Conservation (phyloP, 2,329 filamentous ascomycete species). For the Cordyceps farinosa region DNA sequence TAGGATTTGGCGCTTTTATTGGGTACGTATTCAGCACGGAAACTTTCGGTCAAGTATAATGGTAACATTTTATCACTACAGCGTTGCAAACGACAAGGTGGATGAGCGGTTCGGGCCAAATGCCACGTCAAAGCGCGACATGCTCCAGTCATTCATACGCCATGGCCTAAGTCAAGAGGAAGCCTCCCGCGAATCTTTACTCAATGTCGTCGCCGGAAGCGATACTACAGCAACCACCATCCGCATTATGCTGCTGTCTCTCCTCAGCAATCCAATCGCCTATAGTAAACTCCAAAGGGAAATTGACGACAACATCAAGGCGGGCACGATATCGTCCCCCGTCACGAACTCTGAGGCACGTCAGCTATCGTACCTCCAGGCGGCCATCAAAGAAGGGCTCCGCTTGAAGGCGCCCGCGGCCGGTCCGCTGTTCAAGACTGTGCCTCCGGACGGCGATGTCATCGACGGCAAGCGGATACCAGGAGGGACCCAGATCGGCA, state of each 20-base stretch:
- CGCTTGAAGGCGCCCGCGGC: conserved; percentile 44
- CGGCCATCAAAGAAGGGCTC: conserved; percentile 47
- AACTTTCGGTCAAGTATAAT: too few relatives aligned
- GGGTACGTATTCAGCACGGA: background rate
- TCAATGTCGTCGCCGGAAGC: conserved; percentile 32
- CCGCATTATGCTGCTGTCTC: conserved; percentile 47
- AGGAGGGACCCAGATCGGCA: conserved; percentile 43
- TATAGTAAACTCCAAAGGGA: conserved; percentile 47
- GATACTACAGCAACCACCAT: conserved; percentile 37
- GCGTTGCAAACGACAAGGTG: conserved; percentile 8
- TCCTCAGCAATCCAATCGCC: conserved; percentile 47
- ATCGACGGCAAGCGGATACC: conserved; percentile 41
- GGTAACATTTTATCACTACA: background rate
- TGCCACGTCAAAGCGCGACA: conserved; percentile 30
- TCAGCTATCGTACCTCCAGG: conserved; percentile 45
- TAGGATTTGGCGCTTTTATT: background rate
- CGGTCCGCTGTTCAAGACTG: conserved; percentile 27
- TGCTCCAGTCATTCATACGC: conserved; percentile 41
- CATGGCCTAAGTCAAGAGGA: conserved; percentile 33
- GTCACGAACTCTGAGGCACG: conserved; percentile 36
- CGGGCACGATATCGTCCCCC: conserved; percentile 27
- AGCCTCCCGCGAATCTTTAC: conserved; percentile 25
- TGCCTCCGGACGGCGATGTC: conserved; percentile 36
- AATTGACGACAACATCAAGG: conserved; percentile 35
- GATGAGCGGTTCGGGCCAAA: conserved; percentile 25